phyloP scores from a whole-genome alignment of 768 basidiomycete genomes.

The Boletus pseudo-olivaceus region DNA sequence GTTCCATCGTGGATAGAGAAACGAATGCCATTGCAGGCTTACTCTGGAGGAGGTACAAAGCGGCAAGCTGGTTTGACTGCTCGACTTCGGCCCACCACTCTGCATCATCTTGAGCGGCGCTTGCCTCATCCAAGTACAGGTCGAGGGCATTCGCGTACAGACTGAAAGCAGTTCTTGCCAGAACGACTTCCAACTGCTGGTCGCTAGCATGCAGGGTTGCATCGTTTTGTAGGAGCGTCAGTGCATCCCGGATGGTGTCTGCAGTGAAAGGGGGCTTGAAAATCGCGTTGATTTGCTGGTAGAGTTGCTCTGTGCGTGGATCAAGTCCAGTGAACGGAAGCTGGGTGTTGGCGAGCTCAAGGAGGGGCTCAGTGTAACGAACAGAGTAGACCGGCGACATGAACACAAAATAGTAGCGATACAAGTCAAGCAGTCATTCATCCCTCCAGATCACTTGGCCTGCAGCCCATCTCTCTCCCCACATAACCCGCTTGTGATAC shows the following conservation, averaged over 20 bases:
- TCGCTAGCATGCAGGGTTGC: not conserved
- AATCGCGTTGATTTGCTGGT: conserved; percentile 13
- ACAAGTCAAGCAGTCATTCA: conserved; percentile 29
- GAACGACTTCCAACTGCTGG: conserved; percentile 33
- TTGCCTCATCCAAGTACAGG: conserved; percentile 60
- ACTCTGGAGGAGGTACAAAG: conserved; percentile 79
- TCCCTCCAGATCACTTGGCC: conserved; percentile 88
- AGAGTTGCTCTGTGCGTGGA: conserved; percentile 6
- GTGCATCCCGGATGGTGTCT: conserved; percentile 14
- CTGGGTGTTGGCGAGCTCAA: conserved; percentile 14
- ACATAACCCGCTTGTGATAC: conserved; percentile 93
- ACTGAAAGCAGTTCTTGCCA: conserved; percentile 49
- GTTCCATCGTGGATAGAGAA: not conserved
- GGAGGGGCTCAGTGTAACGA: conserved; percentile 28
- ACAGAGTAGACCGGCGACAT: conserved; percentile 21
- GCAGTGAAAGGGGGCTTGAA: conserved; percentile 22
- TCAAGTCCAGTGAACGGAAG: conserved; percentile 9
- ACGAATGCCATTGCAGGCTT: conserved; percentile 23
- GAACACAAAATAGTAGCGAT: conserved; percentile 2
- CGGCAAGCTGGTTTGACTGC: conserved; percentile 51
- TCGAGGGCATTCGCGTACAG: conserved; percentile 68
- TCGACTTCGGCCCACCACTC: conserved; percentile 83
- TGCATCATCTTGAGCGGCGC: conserved; percentile 68
- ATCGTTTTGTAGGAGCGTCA: conserved; percentile 17
- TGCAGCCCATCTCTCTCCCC: conserved; percentile 82